Evolutionary conservation across 139 green algal genomes (phyloP).

Genomic region (Chlamydomonas schloesseri): DNA sequence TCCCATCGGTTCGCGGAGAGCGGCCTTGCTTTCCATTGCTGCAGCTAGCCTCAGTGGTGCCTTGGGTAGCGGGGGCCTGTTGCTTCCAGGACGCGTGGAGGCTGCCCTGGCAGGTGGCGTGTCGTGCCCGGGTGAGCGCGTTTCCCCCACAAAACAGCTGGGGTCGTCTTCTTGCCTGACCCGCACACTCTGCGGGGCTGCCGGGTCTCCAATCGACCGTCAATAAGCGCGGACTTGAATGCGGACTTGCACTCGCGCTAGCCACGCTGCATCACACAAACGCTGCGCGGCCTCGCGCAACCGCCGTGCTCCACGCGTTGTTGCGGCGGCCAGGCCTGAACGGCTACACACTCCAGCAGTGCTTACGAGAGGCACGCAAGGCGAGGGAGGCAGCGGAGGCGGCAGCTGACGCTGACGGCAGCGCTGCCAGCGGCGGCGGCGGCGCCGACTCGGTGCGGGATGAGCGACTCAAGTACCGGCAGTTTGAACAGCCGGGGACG

Average conservation of each 20-base stretch:
- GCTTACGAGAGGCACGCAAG: slow-evolving; percentile 55
- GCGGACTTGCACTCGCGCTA: too few species aligned
- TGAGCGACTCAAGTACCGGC: slow-evolving; percentile 47
- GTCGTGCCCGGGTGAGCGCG: slow-evolving; percentile 5
- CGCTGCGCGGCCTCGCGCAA: too few species aligned
- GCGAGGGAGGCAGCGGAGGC: slow-evolving; percentile 29
- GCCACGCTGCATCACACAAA: too few species aligned
- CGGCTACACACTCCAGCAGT: slow-evolving; percentile 64
- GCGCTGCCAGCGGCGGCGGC: background rate
- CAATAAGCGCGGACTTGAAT: too few species aligned
- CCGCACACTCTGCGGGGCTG: too few species aligned
- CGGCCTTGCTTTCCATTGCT: background rate
- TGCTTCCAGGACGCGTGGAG: background rate
- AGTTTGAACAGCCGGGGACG: slow-evolving; percentile 71
- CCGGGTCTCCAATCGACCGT: too few species aligned
- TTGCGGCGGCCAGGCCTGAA: slow-evolving; percentile 49
- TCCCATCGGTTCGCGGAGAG: too few species aligned
- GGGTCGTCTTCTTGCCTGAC: too few species aligned
- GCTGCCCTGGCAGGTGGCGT: background rate
- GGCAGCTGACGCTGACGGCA: background rate
- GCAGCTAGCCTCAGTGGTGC: background rate
- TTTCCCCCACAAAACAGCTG: too few species aligned
- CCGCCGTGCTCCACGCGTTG: too few species aligned
- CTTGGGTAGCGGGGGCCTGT: too few species aligned
- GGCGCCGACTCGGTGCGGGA: slow-evolving; percentile 29